These are phyloP conservation scores for Gaultheria prostrata DNA, from an alignment of 148 eudicot species.

Conservation along the genomic window DNA sequence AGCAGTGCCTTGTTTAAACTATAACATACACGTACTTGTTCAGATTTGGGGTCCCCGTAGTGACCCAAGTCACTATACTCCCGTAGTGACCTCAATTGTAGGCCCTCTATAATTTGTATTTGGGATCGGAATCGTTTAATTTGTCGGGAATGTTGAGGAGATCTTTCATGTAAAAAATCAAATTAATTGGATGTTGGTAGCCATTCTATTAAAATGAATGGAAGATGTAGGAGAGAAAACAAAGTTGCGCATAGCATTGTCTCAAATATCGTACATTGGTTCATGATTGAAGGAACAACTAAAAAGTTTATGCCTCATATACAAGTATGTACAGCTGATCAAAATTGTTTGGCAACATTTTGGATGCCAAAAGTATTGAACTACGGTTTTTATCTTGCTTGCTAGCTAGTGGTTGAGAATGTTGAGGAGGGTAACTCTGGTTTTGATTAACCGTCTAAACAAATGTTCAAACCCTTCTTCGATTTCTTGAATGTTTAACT, in stretches of 20 bases:
- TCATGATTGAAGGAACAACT: neutral
- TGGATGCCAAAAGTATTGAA: neutral
- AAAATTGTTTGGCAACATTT: neutral
- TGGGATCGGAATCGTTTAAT: too few relatives aligned
- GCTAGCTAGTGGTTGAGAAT: conserved; percentile 34
- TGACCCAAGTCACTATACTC: too few relatives aligned
- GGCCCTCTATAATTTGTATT: too few relatives aligned
- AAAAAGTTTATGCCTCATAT: neutral
- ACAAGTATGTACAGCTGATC: neutral
- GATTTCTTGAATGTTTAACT: conserved; percentile 34
- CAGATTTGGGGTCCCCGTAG: too few relatives aligned
- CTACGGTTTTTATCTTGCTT: neutral
- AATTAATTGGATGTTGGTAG: too few relatives aligned
- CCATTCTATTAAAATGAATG: neutral
- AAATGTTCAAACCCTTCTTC: conserved; percentile 40
- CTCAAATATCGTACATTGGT: neutral
- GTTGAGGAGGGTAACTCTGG: conserved; percentile 24
- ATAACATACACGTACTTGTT: too few relatives aligned
- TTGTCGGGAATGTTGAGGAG: too few relatives aligned
- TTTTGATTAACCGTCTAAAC: conserved; percentile 38
- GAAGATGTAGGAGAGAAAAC: neutral
- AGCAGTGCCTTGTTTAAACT: too few relatives aligned
- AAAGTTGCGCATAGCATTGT: neutral
- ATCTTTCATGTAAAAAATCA: too few relatives aligned
- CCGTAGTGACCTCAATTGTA: too few relatives aligned